phyloP scores from a whole-genome alignment of 139 green algal genomes.

The Coccomyxa sp. region DNA sequence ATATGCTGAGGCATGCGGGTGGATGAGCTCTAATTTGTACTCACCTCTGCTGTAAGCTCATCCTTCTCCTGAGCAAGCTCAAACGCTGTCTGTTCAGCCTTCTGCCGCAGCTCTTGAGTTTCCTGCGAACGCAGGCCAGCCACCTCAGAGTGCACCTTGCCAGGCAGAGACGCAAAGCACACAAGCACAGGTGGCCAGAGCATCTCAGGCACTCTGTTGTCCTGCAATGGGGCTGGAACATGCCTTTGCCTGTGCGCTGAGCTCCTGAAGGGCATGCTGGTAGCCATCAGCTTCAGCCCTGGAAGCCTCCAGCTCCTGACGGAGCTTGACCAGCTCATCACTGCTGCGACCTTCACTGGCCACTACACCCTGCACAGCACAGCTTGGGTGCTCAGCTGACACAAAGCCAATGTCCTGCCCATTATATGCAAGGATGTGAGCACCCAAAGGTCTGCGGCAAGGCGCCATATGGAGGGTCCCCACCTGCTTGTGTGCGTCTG shows the following conservation, averaged over 20 bases:
- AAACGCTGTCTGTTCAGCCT: background rate
- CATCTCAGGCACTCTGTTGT: background rate
- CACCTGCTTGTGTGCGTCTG: too few species aligned
- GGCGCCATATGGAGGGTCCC: too few species aligned
- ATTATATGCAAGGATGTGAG: too few species aligned
- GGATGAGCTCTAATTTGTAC: background rate
- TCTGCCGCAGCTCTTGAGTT: background rate
- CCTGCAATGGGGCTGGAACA: too few species aligned
- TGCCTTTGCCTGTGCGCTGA: background rate
- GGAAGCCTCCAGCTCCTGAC: background rate
- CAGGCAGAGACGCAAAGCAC: too few species aligned
- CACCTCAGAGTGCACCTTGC: too few species aligned
- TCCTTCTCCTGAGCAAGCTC: background rate
- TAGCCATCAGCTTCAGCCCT: background rate
- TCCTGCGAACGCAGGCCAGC: background rate
- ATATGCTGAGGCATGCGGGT: too few species aligned
- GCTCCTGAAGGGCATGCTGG: background rate
- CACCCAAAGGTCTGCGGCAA: too few species aligned
- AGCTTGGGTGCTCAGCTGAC: background rate
- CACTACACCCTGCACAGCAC: background rate
- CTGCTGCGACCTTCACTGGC: background rate
- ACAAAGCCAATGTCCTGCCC: too few species aligned
- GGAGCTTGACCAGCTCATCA: background rate
- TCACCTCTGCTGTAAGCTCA: background rate
- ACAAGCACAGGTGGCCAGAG: too few species aligned